Evolutionary conservation across 73 alveolate species (phyloP).

Genomic region (Blepharisma japonicum): DNA sequence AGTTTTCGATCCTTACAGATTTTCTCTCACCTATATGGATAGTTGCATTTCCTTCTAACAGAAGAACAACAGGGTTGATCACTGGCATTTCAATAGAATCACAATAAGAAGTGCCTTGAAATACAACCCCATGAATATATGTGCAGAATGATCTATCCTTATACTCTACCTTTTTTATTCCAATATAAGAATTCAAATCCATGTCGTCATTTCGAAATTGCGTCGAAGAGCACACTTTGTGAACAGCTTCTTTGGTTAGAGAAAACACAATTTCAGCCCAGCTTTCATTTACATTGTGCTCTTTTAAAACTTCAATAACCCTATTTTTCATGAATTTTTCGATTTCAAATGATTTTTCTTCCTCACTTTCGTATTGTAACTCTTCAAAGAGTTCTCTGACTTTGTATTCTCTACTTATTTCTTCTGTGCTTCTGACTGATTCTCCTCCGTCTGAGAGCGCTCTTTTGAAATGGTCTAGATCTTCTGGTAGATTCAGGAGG

Average conservation of each 20-base stretch:
- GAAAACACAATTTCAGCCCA: not conserved
- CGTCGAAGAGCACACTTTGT: slow-evolving; percentile 65
- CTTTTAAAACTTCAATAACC: not conserved
- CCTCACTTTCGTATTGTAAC: not conserved
- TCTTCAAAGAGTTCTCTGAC: slow-evolving; percentile 23
- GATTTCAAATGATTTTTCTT: not conserved
- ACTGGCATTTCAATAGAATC: slow-evolving; percentile 56
- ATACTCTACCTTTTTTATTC: slow-evolving; percentile 57
- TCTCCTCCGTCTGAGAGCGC: no score
- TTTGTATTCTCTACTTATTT: not conserved
- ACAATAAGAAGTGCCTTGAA: slow-evolving; percentile 57
- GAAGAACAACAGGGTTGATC: not conserved
- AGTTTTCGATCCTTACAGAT: not conserved
- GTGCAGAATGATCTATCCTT: slow-evolving; percentile 35
- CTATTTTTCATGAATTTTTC: slow-evolving; percentile 2
- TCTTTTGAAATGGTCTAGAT: no score
- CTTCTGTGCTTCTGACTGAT: not conserved
- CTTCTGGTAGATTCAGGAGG: no score
- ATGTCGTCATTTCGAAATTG: slow-evolving; percentile 65
- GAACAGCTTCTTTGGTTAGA: slow-evolving; percentile 42
- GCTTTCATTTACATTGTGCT: not conserved
- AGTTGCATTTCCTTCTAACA: not conserved
- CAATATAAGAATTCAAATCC: slow-evolving; percentile 69
- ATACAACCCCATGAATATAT: slow-evolving; percentile 60
- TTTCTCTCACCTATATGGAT: not conserved